Evolutionary conservation across 768 basidiomycete genomes (phyloP).

Genomic region (Serendipita sp.): DNA sequence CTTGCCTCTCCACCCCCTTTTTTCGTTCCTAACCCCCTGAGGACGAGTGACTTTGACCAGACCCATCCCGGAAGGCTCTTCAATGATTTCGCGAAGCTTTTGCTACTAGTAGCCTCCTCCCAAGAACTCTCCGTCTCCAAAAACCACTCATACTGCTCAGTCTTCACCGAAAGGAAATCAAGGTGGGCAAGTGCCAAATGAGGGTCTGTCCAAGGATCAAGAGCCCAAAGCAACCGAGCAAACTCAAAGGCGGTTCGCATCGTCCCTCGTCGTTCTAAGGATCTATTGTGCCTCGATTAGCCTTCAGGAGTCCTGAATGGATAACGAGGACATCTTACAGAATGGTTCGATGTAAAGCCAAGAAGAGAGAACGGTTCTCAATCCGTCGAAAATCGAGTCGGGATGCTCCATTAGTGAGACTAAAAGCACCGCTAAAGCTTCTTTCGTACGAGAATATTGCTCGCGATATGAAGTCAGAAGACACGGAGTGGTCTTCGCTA

Average conservation of each 20-base stretch:
- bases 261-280: conserved; percentile 78
- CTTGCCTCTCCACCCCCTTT: conserved; percentile 24
- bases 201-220: conserved; percentile 80
- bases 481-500: conserved; percentile 53
- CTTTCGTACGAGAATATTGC: conserved; percentile 88
- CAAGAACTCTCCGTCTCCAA: conserved; percentile 46
- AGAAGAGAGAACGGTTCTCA: conserved; percentile 85
- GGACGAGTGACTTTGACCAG: conserved; percentile 52
- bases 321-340: conserved; percentile 31
- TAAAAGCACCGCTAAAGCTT: conserved; percentile 73
- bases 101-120: conserved; percentile 14
- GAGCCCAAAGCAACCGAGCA: conserved; percentile 61
- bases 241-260: conserved; percentile 84
- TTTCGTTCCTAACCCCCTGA: conserved; percentile 33
- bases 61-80: conserved; percentile 60
- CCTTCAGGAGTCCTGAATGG: neutral
- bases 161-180: conserved; percentile 72
- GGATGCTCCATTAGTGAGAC: conserved; percentile 61
- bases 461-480: conserved; percentile 80
- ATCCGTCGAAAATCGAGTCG: conserved; percentile 80
- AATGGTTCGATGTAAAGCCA: conserved; percentile 70
- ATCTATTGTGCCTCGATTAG: conserved; percentile 26
- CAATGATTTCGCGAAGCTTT: conserved; percentile 28
- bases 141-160: conserved; percentile 67
- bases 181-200: conserved; percentile 72